phyloP scores from a whole-genome alignment of 2,329 filamentous ascomycete species.

The Clarireedia monteithiana region DNA sequence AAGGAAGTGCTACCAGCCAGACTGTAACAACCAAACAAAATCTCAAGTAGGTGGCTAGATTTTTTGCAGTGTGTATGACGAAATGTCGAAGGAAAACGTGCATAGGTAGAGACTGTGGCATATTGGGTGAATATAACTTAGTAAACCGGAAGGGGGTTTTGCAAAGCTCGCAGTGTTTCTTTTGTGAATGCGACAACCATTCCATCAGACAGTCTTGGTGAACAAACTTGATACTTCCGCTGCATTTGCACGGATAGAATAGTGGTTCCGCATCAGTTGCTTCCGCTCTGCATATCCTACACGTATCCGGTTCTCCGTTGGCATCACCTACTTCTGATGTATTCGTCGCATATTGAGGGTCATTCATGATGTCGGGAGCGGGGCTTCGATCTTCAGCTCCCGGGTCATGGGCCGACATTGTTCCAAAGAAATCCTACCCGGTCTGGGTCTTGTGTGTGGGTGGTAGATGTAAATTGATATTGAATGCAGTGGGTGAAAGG shows the following conservation, averaged over 20 bases:
- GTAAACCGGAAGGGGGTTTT: conserved; percentile 98
- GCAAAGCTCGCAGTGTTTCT: conserved; percentile 99
- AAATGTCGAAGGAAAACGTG: conserved; percentile 76
- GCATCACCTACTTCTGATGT: conserved; percentile 25
- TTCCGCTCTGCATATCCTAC: conserved; percentile 92
- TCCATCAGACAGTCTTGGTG: conserved; percentile 98
- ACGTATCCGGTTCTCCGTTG: conserved; percentile 57
- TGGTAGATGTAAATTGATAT: neutral
- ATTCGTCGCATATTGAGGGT: conserved; percentile 41
- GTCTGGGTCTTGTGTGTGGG: neutral
- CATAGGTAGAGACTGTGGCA: conserved; percentile 77
- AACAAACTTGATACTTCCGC: conserved; percentile 96
- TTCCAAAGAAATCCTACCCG: neutral
- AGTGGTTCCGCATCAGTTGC: conserved; percentile 74
- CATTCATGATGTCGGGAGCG: conserved; percentile 48
- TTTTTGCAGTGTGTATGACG: conserved; percentile 61
- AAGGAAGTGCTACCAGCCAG: conserved; percentile 85
- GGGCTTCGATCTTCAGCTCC: conserved; percentile 9
- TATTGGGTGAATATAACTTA: conserved; percentile 89
- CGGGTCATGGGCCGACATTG: neutral
- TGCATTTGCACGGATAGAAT: conserved; percentile 98
- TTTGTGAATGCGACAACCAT: conserved; percentile 97
- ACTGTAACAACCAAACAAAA: conserved; percentile 72
- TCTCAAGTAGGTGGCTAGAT: conserved; percentile 70
- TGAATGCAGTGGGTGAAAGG: neutral